Base-by-base conservation (phyloP, 441 rosid species). In the Gossypium gossypioides region DNA sequence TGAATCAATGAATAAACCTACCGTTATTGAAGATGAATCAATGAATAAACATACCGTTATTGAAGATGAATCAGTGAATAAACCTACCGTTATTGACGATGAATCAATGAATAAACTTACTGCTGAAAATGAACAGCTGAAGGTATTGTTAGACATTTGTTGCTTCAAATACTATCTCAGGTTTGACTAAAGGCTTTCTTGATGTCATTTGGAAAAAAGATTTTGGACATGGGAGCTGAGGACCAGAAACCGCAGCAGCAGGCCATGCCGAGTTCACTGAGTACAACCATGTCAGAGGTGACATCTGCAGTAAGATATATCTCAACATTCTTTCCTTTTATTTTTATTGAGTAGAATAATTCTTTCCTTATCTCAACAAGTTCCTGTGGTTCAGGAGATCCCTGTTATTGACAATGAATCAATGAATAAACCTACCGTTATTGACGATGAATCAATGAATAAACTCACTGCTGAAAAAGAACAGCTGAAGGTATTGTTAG, bases 51-150 rank as follows among this genome's bases (percentile, higher is more conserved):
- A 0, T 48, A 15, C 19, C 7, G 48, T 82, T 80, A 74, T 80
- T 72, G 85, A 76, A 8, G 44, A 40, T 7, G 44, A 40, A 8
- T 40, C 44, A 1, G 6, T 34, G 40, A 34, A 34, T 34, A 34
- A 34, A 34, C 40, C 40, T 34, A 34, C 86, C 24, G 84, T 84
- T 42, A 71, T 80, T 77, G 88, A 90, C 68, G 76, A 82, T 27
- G 92, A 83, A 69, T 15, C 81, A 73, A 76, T 84, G 79, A 78
- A 85, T 71, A 87, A 86, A 76, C 89, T 89, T 72, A 69, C 87
- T 32, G 83, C 88, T 68, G 98, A 92, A 82, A 95, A 88, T 81
- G 91, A 95, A 83, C 78, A 81, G 68, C 92, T 95, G 69, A 88
- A 87, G 96, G 99, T 89, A 73, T 76, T 73, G 66, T 34, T 71